phyloP scores from a whole-genome alignment of 345 rosid species.

The Murraya paniculata region DNA sequence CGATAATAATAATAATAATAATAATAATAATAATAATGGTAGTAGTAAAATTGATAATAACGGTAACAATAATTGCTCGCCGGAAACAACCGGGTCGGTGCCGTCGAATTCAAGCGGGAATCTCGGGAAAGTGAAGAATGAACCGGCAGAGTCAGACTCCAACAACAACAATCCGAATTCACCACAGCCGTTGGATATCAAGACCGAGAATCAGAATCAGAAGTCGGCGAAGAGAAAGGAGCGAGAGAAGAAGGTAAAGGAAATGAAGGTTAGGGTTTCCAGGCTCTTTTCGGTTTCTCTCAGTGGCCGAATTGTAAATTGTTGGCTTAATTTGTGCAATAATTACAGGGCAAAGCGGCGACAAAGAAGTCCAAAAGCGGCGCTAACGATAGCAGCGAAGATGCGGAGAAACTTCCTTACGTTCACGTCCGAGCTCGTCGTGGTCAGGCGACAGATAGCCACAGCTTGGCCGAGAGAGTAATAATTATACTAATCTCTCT shows the following conservation, averaged over 20 bases:
- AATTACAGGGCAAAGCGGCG: conserved; percentile 35
- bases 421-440: conserved; percentile 72
- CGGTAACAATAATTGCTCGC: conserved; percentile 12
- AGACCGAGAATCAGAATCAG: conserved; percentile 30
- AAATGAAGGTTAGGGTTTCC: not conserved
- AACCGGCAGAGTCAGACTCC: conserved; percentile 39
- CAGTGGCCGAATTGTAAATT: not conserved
- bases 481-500: not conserved
- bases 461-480: conserved; percentile 72
- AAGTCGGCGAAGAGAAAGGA: conserved; percentile 47
- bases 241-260: conserved; percentile 47
- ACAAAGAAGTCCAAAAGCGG: conserved; percentile 46
- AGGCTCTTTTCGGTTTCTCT: not conserved
- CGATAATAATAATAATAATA: not conserved
- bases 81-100: conserved; percentile 24
- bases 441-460: conserved; percentile 72
- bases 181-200: conserved; percentile 20
- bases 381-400: conserved; percentile 36
- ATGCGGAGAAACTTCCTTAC: conserved; percentile 50
- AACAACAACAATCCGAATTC: conserved; percentile 25
- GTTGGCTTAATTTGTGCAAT: not conserved
- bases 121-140: conserved; percentile 41
- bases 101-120: conserved; percentile 35
- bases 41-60: not conserved
- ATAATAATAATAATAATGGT: not conserved